Conservation (phyloP, 371 early-diverging fungal genomes). For the Mucor circinelloides region DNA sequence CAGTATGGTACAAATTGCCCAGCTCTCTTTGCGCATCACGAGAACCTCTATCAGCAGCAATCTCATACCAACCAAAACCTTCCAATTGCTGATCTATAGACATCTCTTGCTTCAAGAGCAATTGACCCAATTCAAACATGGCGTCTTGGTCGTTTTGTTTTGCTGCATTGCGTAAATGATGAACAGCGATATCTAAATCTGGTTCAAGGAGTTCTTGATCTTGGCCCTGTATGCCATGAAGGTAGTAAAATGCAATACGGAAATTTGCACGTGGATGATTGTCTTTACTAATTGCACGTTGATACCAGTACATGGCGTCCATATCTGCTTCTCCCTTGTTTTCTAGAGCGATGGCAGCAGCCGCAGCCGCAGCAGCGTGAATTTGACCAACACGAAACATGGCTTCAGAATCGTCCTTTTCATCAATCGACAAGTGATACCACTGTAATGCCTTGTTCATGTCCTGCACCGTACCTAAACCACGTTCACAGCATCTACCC, state of each 20-base stretch:
- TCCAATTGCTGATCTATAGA: slow-evolving; percentile 13
- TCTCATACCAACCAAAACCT: slow-evolving; percentile 31
- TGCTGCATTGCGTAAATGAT: slow-evolving; percentile 34
- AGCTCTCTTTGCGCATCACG: slow-evolving; percentile 33
- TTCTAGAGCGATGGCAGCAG: too few species aligned
- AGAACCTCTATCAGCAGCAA: slow-evolving; percentile 35
- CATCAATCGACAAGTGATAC: slow-evolving; percentile 38
- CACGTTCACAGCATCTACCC: slow-evolving; percentile 45
- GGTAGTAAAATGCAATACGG: slow-evolving; percentile 31
- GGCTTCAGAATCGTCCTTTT: slow-evolving; percentile 37
- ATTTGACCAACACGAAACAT: slow-evolving; percentile 42
- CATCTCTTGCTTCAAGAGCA: slow-evolving; percentile 14
- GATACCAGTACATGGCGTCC: slow-evolving; percentile 41
- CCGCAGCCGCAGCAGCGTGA: slow-evolving; percentile 24
- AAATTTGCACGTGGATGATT: slow-evolving; percentile 39
- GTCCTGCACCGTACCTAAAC: slow-evolving; percentile 45
- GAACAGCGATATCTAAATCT: slow-evolving; percentile 19
- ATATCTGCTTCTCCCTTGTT: slow-evolving; percentile 5
- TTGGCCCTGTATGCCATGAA: slow-evolving; percentile 23
- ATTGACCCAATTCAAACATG: slow-evolving; percentile 41
- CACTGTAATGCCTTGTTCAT: slow-evolving; percentile 37
- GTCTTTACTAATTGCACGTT: slow-evolving; percentile 30
- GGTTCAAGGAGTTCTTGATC: slow-evolving; percentile 13
- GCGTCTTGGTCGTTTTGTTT: slow-evolving; percentile 36
- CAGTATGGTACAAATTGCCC: slow-evolving; percentile 38